These are phyloP conservation scores for Rubus idaeus DNA, from an alignment of 306 rosid genomes.

Conservation along the genomic window DNA sequence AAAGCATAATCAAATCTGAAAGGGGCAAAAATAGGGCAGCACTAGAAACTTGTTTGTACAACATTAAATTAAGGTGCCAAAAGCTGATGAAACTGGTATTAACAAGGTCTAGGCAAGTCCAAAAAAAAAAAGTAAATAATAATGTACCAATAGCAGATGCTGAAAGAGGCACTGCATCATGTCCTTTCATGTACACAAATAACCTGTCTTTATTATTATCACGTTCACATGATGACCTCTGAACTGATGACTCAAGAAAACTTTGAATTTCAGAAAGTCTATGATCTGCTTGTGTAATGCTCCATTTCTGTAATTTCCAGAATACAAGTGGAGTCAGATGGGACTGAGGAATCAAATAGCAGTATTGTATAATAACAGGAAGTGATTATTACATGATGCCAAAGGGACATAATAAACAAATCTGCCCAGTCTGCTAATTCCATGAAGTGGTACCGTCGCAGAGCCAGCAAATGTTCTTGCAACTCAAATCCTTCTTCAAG, in stretches of 20 bases:
- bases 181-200: slow-evolving; percentile 82
- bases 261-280: slow-evolving; percentile 89
- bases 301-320: slow-evolving; percentile 72
- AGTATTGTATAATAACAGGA: slow-evolving; percentile 6
- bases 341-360: slow-evolving; percentile 20
- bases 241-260: slow-evolving; percentile 80
- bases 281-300: slow-evolving; percentile 67
- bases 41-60: background rate
- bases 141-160: slow-evolving; percentile 61
- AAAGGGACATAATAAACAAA: slow-evolving; percentile 83
- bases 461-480: slow-evolving; percentile 81
- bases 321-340: slow-evolving; percentile 23
- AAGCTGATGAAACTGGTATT: background rate
- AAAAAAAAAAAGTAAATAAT: background rate
- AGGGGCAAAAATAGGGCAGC: background rate
- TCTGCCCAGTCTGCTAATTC: slow-evolving; percentile 97
- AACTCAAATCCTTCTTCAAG: slow-evolving; percentile 88
- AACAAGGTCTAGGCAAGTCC: background rate
- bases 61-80: background rate
- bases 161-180: slow-evolving; percentile 61
- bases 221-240: slow-evolving; percentile 85
- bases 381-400: slow-evolving; percentile 60
- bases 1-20: slow-evolving; percentile 15
- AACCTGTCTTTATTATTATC: slow-evolving; percentile 74
- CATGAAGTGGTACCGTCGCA: slow-evolving; percentile 90